A percentile compares a stretch with the other conserved stretches of the same genome.
Evolutionary conservation across 192 early-diverging fungal genomes (phyloP).

Genomic region (Gigaspora rosea): DNA sequence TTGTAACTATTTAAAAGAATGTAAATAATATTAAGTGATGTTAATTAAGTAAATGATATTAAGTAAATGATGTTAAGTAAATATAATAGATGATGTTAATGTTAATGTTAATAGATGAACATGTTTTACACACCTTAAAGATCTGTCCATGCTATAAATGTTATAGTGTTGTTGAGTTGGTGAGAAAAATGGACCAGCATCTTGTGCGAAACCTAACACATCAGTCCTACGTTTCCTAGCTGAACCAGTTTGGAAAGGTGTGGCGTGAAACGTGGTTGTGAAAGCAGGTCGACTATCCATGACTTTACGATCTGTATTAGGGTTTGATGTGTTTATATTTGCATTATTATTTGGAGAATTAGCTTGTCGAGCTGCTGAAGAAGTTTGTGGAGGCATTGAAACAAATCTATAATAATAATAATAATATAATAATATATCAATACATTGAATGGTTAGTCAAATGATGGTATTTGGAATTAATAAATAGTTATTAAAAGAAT

Average conservation of each 20-base stretch:
- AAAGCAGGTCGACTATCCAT: slow-evolving; percentile 6
- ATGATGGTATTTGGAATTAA: no score
- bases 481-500: no score
- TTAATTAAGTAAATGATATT: no score
- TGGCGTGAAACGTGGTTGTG: slow-evolving; percentile 14
- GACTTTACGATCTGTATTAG: slow-evolving; percentile 1
- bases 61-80: no score
- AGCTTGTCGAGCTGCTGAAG: no score
- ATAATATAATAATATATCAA: no score
- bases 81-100: no score
- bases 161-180: slow-evolving; percentile 62
- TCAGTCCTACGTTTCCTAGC: slow-evolving; percentile 23
- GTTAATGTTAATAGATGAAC: no score
- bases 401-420: no score
- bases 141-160: slow-evolving; percentile 63
- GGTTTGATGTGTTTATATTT: slow-evolving; percentile 2
- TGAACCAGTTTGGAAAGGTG: slow-evolving; percentile 8
- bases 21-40: background rate
- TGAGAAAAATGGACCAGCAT: slow-evolving; percentile 70
- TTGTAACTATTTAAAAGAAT: slow-evolving; percentile 48
- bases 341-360: no score
- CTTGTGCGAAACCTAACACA: slow-evolving; percentile 35
- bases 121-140: slow-evolving; percentile 43
- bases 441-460: no score
- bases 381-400: no score